A percentile compares a stretch with the other conserved stretches of the same genome.
Evolutionary conservation across 2,329 filamentous ascomycete genomes (phyloP).

Genomic region (Arthroderma sp.): DNA sequence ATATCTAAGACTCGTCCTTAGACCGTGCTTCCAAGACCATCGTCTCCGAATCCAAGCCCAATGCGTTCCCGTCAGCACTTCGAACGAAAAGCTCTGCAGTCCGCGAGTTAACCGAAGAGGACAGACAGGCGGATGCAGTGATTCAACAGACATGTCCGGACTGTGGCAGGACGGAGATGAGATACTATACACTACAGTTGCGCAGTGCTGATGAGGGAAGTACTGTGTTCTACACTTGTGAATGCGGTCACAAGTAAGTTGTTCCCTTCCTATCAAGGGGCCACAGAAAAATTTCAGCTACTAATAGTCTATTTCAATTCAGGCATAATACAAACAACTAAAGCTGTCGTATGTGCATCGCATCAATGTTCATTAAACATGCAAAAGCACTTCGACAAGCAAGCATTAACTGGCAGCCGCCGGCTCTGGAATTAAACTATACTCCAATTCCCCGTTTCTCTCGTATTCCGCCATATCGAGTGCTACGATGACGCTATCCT

Average conservation of each 20-base stretch:
- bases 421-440: constrained; percentile 70
- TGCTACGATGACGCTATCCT: constrained; percentile 88
- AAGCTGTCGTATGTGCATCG: constrained; percentile 5
- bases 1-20: constrained; percentile 22
- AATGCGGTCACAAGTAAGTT: constrained; percentile 65
- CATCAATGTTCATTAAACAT: neutral
- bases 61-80: constrained; percentile 81
- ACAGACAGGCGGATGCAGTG: constrained; percentile 60
- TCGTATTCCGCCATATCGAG: constrained; percentile 98
- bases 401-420: constrained; percentile 17
- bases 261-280: constrained; percentile 8
- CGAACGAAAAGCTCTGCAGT: constrained; percentile 77
- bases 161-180: constrained; percentile 71
- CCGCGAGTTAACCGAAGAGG: constrained; percentile 65
- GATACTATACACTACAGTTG: constrained; percentile 71
- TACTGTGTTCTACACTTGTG: constrained; percentile 71
- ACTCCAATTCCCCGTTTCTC: constrained; percentile 75
- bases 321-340: constrained; percentile 24
- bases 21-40: constrained; percentile 66
- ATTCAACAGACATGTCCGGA: constrained; percentile 62
- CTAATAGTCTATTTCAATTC: neutral
- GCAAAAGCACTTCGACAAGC: neutral
- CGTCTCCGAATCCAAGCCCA: constrained; percentile 71
- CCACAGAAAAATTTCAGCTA: constrained; percentile 17
- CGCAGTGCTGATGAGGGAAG: constrained; percentile 82